These are phyloP conservation scores for Zoysia pacifica DNA, from an alignment of 176 grass and related monocot genomes.

Conservation along the genomic window DNA sequence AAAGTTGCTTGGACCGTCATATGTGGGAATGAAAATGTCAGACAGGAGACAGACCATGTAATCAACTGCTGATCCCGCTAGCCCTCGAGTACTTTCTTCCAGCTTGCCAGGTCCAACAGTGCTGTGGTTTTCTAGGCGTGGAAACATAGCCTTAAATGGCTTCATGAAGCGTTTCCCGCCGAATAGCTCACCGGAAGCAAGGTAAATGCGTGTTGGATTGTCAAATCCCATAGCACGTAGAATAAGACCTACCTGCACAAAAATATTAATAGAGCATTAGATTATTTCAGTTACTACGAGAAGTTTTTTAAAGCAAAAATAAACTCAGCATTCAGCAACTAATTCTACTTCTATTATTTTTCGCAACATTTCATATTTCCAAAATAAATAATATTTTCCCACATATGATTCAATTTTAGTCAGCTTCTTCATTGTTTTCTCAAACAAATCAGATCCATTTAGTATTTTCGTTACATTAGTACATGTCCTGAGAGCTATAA, in stretches of 20 bases:
- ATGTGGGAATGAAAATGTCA: conserved; percentile 96
- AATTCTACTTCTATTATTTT: background rate
- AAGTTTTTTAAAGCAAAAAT: background rate
- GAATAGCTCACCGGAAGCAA: conserved; percentile 91
- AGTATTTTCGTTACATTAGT: background rate
- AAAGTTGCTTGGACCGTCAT: conserved; percentile 96
- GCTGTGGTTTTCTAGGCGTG: conserved; percentile 75
- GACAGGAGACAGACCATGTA: conserved; percentile 98
- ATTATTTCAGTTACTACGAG: background rate
- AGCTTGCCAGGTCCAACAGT: conserved; percentile 72
- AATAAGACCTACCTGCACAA: conserved; percentile 77
- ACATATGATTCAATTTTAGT: background rate
- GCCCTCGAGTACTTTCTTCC: conserved; percentile 72
- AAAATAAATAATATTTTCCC: background rate
- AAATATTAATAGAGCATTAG: background rate
- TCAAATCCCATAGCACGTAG: conserved; percentile 74
- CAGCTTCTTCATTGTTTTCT: background rate
- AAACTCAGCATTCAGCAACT: background rate
- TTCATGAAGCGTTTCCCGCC: conserved; percentile 93
- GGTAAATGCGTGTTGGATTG: conserved; percentile 83
- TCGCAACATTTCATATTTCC: background rate
- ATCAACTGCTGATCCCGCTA: conserved; percentile 84
- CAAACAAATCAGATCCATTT: conserved; percentile 10
- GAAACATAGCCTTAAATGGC: conserved; percentile 77
- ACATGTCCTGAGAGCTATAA: background rate